Percentiles rank a stretch among this genome's conserved stretches.
Conservation (phyloP, 768 basidiomycete species). For the Pleurotus tuoliensis region DNA sequence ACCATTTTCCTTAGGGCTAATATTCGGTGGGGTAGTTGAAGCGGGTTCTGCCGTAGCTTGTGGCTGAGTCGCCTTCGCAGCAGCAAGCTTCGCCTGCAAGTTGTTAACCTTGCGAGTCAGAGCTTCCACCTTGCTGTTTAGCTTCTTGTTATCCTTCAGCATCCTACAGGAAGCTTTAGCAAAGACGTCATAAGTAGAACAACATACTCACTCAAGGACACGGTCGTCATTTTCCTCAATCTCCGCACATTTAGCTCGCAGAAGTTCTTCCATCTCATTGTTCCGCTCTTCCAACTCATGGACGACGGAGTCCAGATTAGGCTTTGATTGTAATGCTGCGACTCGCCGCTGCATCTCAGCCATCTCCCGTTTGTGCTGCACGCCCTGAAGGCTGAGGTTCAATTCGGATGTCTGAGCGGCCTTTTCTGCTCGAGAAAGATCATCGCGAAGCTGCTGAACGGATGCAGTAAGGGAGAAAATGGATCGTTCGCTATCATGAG, state of each 20-base stretch:
- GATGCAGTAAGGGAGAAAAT: constrained; percentile 34
- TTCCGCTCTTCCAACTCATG: constrained; percentile 65
- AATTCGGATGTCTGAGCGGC: constrained; percentile 59
- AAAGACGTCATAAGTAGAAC: constrained; percentile 5
- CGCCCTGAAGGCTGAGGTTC: constrained; percentile 56
- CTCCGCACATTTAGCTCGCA: constrained; percentile 66
- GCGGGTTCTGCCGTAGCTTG: constrained; percentile 3
- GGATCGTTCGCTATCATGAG: constrained; percentile 43
- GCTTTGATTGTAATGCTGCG: constrained; percentile 43
- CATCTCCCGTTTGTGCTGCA: constrained; percentile 66
- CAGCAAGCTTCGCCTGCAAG: constrained; percentile 62
- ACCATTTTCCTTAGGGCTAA: background rate
- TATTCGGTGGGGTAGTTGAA: constrained; percentile 11
- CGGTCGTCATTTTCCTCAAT: constrained; percentile 85
- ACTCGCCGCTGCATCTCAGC: constrained; percentile 57
- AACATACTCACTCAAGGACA: constrained; percentile 61
- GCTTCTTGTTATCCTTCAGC: constrained; percentile 78
- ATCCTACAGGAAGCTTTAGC: constrained; percentile 40
- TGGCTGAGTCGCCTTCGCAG: constrained; percentile 38
- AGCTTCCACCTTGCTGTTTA: constrained; percentile 63
- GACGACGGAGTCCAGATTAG: constrained; percentile 52
- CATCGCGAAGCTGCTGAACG: constrained; percentile 36
- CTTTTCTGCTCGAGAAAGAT: constrained; percentile 53
- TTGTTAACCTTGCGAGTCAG: constrained; percentile 71
- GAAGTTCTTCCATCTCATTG: constrained; percentile 70